Conservation (phyloP, 1,284 basidiomycete species). For the Ustilago vetiveriae region DNA sequence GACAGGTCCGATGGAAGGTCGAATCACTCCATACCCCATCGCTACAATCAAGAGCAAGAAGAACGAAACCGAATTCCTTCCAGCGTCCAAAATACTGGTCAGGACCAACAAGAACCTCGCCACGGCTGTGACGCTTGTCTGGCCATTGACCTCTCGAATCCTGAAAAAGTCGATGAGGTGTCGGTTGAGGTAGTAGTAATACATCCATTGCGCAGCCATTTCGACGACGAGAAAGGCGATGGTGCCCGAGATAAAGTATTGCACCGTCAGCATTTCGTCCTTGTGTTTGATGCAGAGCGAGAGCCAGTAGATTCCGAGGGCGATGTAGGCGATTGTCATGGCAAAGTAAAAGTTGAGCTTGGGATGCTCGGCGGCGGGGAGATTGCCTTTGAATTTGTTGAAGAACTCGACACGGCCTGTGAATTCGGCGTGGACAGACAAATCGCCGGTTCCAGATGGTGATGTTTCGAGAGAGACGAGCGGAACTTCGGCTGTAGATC, state of each 20-base stretch:
- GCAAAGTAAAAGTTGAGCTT: conserved; percentile 93
- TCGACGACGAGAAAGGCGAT: conserved; percentile 89
- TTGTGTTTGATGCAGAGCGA: conserved; percentile 84
- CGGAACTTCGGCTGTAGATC: conserved; percentile 77
- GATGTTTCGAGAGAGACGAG: conserved; percentile 73
- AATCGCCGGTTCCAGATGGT: conserved; percentile 1
- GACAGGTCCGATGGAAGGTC: conserved; percentile 78
- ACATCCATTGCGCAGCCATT: conserved; percentile 76
- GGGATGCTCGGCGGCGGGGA: conserved; percentile 95
- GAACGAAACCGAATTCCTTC: conserved; percentile 90
- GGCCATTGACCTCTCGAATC: conserved; percentile 48
- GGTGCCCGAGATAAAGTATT: conserved; percentile 94
- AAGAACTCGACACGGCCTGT: conserved; percentile 83
- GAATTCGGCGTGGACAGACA: conserved; percentile 77
- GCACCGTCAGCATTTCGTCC: conserved; percentile 72
- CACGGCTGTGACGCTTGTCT: conserved; percentile 45
- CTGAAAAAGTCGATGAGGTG: conserved; percentile 59
- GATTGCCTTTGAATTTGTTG: conserved; percentile 86
- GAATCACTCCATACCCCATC: conserved; percentile 67
- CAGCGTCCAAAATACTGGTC: conserved; percentile 81
- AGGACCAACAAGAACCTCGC: conserved; percentile 60
- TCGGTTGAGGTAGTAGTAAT: conserved; percentile 59
- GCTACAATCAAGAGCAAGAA: conserved; percentile 90
- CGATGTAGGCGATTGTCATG: conserved; percentile 81
- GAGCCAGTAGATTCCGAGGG: conserved; percentile 79